These are phyloP conservation scores for Cryphonectria carpinicola DNA, from an alignment of 2,329 filamentous ascomycete species.

Conservation along the genomic window DNA sequence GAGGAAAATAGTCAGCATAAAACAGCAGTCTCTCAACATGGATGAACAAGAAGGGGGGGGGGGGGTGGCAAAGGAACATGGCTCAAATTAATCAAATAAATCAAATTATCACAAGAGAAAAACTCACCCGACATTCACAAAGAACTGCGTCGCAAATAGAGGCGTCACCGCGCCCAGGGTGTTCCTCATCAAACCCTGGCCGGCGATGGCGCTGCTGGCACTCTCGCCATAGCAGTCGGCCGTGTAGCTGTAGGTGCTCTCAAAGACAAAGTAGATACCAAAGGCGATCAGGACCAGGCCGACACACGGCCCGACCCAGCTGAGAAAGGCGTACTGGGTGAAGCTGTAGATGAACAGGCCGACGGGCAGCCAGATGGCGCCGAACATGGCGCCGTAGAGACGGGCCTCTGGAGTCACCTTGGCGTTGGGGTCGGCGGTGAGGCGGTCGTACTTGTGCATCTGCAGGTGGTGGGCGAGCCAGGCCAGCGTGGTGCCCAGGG, in stretches of 20 bases:
- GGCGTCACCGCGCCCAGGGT: constrained; percentile 56
- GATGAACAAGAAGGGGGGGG: no score
- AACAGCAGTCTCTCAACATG: neutral
- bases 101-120: neutral
- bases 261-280: constrained; percentile 55
- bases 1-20: constrained; percentile 2
- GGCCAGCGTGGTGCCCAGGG: constrained; percentile 51
- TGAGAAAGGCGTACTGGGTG: constrained; percentile 53
- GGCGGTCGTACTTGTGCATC: constrained; percentile 51
- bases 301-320: constrained; percentile 54
- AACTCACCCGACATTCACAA: constrained; percentile 52
- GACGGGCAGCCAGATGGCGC: constrained; percentile 50
- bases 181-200: constrained; percentile 56
- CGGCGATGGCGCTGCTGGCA: constrained; percentile 45
- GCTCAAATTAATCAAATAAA: neutral
- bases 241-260: constrained; percentile 50
- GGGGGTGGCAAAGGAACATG: no score
- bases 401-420: constrained; percentile 48
- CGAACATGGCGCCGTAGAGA: constrained; percentile 53
- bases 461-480: constrained; percentile 53
- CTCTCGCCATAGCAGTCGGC: constrained; percentile 55
- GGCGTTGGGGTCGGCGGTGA: constrained; percentile 42
- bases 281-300: constrained; percentile 54
- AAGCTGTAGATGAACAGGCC: constrained; percentile 58
- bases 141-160: constrained; percentile 55